Evolutionary conservation across 768 basidiomycete species (phyloP).

Genomic region (Clitopilus passeckerianus): DNA sequence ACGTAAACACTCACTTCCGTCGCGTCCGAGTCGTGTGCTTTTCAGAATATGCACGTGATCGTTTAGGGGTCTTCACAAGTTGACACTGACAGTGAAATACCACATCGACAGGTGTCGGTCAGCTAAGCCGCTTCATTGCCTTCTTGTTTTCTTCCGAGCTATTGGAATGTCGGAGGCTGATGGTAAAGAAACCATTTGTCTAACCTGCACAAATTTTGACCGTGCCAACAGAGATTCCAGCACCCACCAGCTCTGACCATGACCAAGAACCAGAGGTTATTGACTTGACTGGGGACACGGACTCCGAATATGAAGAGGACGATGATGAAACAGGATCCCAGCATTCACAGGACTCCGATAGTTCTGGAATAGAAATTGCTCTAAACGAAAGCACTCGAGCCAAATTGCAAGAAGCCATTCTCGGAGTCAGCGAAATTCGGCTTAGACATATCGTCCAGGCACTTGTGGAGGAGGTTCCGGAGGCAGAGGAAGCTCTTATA

Average conservation of each 20-base stretch:
- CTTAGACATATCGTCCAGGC: conserved; percentile 34
- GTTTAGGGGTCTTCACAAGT: neutral
- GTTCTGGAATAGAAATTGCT: conserved; percentile 29
- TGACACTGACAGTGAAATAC: no score
- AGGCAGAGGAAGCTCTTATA: conserved; percentile 36
- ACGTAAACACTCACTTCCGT: neutral
- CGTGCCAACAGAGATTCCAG: neutral
- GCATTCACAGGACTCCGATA: conserved; percentile 18
- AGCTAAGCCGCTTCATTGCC: neutral
- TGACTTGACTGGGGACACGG: conserved; percentile 37
- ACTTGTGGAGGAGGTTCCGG: conserved; percentile 34
- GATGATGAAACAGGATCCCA: conserved; percentile 16
- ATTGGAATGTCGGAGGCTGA: neutral
- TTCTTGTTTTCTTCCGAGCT: neutral
- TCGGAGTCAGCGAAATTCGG: conserved; percentile 34
- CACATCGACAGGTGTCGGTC: neutral
- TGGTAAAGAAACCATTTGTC: neutral
- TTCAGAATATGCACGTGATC: neutral
- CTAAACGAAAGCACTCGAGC: conserved; percentile 34
- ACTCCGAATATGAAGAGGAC: conserved; percentile 20
- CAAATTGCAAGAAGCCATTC: conserved; percentile 37
- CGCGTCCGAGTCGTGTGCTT: neutral
- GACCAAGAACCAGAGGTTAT: conserved; percentile 30
- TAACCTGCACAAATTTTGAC: neutral
- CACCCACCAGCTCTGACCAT: conserved; percentile 15